Conservation (phyloP, 306 rosid genomes). For the Urtica urens region DNA sequence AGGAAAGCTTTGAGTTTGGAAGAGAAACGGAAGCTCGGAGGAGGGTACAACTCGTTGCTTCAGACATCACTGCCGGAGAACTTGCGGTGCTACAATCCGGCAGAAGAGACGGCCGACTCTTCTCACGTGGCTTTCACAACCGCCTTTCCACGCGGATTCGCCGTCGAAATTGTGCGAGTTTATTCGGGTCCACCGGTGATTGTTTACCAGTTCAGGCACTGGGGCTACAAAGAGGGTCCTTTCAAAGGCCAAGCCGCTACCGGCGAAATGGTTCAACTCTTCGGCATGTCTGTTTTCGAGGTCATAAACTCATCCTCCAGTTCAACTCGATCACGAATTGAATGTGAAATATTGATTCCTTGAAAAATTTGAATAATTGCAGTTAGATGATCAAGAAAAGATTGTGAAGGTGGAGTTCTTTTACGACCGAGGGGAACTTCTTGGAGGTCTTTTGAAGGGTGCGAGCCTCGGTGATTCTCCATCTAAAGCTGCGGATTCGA, state of each 20-base stretch:
- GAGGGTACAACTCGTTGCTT: constrained; percentile 37
- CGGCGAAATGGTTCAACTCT: constrained; percentile 32
- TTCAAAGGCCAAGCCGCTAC: constrained; percentile 54
- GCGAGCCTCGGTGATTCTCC: constrained; percentile 6
- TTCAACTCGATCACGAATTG: not conserved
- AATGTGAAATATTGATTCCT: not conserved
- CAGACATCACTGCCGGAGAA: constrained; percentile 45
- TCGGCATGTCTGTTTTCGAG: constrained; percentile 42
- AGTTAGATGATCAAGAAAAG: constrained; percentile 39
- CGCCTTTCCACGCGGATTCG: constrained; percentile 57
- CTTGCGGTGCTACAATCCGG: constrained; percentile 35
- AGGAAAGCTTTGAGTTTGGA: constrained; percentile 26
- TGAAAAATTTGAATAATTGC: not conserved
- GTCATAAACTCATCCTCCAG: constrained; percentile 6
- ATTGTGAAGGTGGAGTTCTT: constrained; percentile 58
- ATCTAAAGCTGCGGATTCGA: constrained; percentile 17
- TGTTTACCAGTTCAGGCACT: constrained; percentile 59
- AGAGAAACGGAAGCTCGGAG: constrained; percentile 35
- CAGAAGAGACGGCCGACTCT: constrained; percentile 40
- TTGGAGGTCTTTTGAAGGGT: constrained; percentile 43
- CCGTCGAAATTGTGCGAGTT: constrained; percentile 39
- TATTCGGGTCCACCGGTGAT: constrained; percentile 48
- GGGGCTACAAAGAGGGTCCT: constrained; percentile 74
- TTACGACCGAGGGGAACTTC: constrained; percentile 41
- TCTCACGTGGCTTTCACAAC: constrained; percentile 36